These are phyloP conservation scores for Plantago coronopus DNA, from an alignment of 305 asterid species.

Conservation along the genomic window DNA sequence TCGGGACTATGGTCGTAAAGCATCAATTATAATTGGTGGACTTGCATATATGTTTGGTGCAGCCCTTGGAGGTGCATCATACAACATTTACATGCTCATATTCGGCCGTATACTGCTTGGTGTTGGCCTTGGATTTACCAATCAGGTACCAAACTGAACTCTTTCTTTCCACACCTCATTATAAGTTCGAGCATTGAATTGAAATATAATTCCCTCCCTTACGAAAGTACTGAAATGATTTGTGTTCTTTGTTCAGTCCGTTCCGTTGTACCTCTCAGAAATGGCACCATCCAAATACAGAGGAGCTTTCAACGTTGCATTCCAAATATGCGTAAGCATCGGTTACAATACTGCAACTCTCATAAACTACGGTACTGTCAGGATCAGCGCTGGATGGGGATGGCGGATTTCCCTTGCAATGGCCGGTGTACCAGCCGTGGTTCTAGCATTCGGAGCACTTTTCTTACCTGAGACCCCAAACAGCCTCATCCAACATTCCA, in stretches of 20 bases:
- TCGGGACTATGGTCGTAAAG: conserved; percentile 44
- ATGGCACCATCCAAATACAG: conserved; percentile 51
- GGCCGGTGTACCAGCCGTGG: conserved; percentile 50
- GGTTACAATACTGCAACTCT: conserved; percentile 45
- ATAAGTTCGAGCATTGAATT: too few relatives aligned
- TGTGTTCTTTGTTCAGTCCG: conserved; percentile 27
- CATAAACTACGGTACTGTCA: conserved; percentile 47
- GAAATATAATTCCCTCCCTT: too few relatives aligned
- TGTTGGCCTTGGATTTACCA: conserved; percentile 77
- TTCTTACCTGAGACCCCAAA: conserved; percentile 66
- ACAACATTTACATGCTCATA: conserved; percentile 51
- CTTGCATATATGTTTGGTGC: conserved; percentile 52
- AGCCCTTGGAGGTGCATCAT: conserved; percentile 51
- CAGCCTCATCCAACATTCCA: conserved; percentile 44
- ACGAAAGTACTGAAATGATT: neutral
- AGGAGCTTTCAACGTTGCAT: conserved; percentile 47
- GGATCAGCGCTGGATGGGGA: conserved; percentile 51
- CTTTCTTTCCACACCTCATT: neutral
- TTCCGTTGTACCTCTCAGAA: conserved; percentile 59
- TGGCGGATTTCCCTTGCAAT: conserved; percentile 58
- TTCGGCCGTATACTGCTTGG: conserved; percentile 67
- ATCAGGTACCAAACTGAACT: conserved; percentile 38
- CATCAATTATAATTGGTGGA: conserved; percentile 52
- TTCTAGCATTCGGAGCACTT: conserved; percentile 43
- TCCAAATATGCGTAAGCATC: conserved; percentile 40